phyloP scores from a whole-genome alignment of 2,329 filamentous ascomycete species.

The Neurospora sp. region DNA sequence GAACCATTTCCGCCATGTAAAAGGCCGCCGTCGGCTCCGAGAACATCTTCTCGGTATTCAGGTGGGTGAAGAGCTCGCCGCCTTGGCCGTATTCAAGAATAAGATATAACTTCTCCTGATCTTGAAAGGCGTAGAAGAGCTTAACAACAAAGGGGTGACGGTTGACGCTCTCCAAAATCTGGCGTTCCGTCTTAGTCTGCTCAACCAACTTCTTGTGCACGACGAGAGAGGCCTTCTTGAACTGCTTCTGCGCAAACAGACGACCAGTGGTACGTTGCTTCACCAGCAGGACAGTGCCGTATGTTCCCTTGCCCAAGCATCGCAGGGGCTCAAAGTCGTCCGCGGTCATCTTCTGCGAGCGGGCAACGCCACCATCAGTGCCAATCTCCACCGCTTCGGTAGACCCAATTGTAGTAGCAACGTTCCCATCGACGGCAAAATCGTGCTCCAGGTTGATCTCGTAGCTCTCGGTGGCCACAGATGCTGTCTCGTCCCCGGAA shows the following conservation, averaged over 20 bases:
- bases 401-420: slow-evolving; percentile 12
- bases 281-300: slow-evolving; percentile 88
- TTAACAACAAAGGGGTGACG: slow-evolving; percentile 97
- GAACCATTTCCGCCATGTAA: slow-evolving; percentile 97
- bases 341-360: slow-evolving; percentile 75
- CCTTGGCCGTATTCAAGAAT: slow-evolving; percentile 97
- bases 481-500: slow-evolving; percentile 56
- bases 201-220: slow-evolving; percentile 94
- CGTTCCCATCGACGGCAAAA: slow-evolving; percentile 53
- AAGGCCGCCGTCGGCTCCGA: slow-evolving; percentile 81
- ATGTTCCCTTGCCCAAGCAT: slow-evolving; percentile 92
- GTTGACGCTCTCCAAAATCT: slow-evolving; percentile 91
- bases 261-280: slow-evolving; percentile 80
- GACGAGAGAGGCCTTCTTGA: slow-evolving; percentile 90
- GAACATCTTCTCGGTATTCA: slow-evolving; percentile 92
- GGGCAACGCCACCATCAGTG: slow-evolving; percentile 35
- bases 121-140: slow-evolving; percentile 96
- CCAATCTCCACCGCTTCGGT: slow-evolving; percentile 32
- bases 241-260: slow-evolving; percentile 95
- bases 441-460: slow-evolving; percentile 78
- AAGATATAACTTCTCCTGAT: slow-evolving; percentile 92
- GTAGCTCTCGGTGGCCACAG: slow-evolving; percentile 67
- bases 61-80: slow-evolving; percentile 91
- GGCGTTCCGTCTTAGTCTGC: slow-evolving; percentile 93
- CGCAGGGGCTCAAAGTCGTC: slow-evolving; percentile 84